Evolutionary conservation across 164 flowering plant species (phyloP).

Genomic region (Vitis riparia): DNA sequence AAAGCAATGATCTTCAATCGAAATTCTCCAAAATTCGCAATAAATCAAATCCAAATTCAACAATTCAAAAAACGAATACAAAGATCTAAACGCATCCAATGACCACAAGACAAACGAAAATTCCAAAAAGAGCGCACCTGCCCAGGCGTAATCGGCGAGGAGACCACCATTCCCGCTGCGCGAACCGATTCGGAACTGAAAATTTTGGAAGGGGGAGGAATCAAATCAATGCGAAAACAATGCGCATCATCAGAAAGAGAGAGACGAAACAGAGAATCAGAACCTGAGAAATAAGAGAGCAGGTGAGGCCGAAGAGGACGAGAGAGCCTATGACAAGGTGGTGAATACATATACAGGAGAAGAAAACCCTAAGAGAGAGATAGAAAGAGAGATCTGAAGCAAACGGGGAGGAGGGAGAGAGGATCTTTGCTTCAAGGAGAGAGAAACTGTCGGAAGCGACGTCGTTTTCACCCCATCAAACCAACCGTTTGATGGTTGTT

Average conservation of each 20-base stretch:
- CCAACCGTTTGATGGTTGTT: constrained; percentile 8
- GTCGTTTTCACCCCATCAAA: constrained; percentile 28
- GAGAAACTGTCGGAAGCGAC: constrained; percentile 32
- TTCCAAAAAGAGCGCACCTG: constrained; percentile 32
- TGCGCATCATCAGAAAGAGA: neutral
- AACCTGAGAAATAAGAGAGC: neutral
- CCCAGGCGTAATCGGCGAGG: constrained; percentile 56
- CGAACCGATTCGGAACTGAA: constrained; percentile 11
- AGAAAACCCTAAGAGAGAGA: constrained; percentile 1
- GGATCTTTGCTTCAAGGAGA: constrained; percentile 39
- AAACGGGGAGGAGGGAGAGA: neutral
- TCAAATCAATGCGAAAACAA: constrained; percentile 8
- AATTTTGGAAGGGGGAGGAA: constrained; percentile 16
- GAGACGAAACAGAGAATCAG: neutral
- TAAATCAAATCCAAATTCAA: neutral
- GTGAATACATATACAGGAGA: constrained; percentile 6
- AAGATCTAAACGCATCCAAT: neutral
- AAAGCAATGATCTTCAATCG: no score
- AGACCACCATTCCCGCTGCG: constrained; percentile 34
- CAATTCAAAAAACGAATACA: neutral
- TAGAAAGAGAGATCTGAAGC: constrained; percentile 19
- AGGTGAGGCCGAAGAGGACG: neutral
- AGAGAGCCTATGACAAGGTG: constrained; percentile 6
- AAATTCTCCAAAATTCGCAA: no score
- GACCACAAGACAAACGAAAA: neutral